phyloP scores from a whole-genome alignment of 192 early-diverging fungal genomes.

The Fimicolochytrium jonesii region DNA sequence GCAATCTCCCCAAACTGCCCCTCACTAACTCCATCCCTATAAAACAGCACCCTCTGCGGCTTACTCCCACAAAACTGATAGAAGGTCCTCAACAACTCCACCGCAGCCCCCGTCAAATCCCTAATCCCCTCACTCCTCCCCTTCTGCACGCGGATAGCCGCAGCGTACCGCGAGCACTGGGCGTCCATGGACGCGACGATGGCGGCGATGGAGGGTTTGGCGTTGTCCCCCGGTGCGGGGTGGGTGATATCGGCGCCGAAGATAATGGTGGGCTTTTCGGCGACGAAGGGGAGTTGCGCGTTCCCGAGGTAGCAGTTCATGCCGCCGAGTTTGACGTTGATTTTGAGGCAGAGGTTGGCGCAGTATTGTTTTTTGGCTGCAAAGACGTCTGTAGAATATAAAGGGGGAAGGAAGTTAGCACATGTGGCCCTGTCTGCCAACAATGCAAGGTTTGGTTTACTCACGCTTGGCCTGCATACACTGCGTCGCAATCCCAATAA shows the following conservation, averaged over 20 bases:
- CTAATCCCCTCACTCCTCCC: constrained; percentile 49
- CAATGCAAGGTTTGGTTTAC: constrained; percentile 7
- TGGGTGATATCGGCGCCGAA: constrained; percentile 79
- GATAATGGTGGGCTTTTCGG: constrained; percentile 70
- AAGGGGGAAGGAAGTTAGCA: neutral
- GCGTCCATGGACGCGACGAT: constrained; percentile 57
- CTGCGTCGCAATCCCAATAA: constrained; percentile 86
- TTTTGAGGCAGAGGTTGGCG: constrained; percentile 90
- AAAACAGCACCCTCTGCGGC: constrained; percentile 57
- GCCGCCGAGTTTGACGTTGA: constrained; percentile 91
- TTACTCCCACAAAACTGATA: constrained; percentile 51
- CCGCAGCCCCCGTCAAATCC: constrained; percentile 44
- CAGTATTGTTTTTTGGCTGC: constrained; percentile 84
- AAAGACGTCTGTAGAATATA: constrained; percentile 37
- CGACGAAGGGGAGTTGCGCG: constrained; percentile 63
- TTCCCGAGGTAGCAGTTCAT: constrained; percentile 68
- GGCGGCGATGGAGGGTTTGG: constrained; percentile 53
- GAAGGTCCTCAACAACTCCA: constrained; percentile 49
- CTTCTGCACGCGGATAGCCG: constrained; percentile 51
- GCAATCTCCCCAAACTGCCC: constrained; percentile 75
- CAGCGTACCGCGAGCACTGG: constrained; percentile 54
- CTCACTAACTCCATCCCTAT: constrained; percentile 79
- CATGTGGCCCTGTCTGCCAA: neutral
- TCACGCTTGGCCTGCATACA: constrained; percentile 83
- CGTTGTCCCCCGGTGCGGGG: constrained; percentile 45